Evolutionary conservation across 2,329 filamentous ascomycete species (phyloP).

Genomic region (Paecilomyces sp.): DNA sequence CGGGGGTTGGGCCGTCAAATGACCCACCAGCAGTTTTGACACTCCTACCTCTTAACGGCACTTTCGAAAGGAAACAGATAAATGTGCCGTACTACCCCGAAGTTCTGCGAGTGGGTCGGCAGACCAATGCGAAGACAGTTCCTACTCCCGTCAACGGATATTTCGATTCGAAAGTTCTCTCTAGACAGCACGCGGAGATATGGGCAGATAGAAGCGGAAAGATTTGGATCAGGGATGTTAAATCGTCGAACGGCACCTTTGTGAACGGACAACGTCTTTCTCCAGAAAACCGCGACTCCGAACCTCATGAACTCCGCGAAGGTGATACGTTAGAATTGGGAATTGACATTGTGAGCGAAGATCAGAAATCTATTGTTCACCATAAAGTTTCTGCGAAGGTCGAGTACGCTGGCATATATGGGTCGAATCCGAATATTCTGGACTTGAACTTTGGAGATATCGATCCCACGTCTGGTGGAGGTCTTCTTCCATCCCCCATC

Average conservation of each 20-base stretch:
- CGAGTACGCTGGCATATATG: conserved; percentile 83
- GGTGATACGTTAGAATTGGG: conserved; percentile 89
- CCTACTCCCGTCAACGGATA: conserved; percentile 88
- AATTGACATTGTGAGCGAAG: conserved; percentile 97
- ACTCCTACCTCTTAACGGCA: conserved; percentile 85
- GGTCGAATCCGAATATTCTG: conserved; percentile 62
- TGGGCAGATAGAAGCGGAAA: conserved; percentile 82
- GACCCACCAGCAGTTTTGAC: conserved; percentile 73
- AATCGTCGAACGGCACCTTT: conserved; percentile 97
- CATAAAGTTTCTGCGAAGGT: conserved; percentile 97
- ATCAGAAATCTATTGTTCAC: conserved; percentile 96
- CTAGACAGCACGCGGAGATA: conserved; percentile 90
- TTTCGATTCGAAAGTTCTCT: conserved; percentile 97
- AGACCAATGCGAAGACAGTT: conserved; percentile 94
- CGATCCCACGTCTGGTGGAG: conserved; percentile 66
- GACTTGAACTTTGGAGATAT: conserved; percentile 91
- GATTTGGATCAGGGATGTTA: conserved; percentile 93
- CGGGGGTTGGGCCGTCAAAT: conserved; percentile 36
- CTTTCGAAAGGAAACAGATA: conserved; percentile 95
- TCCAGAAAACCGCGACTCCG: conserved; percentile 90
- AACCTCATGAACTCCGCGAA: conserved; percentile 86
- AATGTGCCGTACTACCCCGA: conserved; percentile 90
- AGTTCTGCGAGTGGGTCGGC: conserved; percentile 85
- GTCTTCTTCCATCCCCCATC: conserved; percentile 62
- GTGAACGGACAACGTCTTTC: conserved; percentile 89